phyloP scores from a whole-genome alignment of 1,284 basidiomycete genomes.

The Pseudozyma tsukubaensis region DNA sequence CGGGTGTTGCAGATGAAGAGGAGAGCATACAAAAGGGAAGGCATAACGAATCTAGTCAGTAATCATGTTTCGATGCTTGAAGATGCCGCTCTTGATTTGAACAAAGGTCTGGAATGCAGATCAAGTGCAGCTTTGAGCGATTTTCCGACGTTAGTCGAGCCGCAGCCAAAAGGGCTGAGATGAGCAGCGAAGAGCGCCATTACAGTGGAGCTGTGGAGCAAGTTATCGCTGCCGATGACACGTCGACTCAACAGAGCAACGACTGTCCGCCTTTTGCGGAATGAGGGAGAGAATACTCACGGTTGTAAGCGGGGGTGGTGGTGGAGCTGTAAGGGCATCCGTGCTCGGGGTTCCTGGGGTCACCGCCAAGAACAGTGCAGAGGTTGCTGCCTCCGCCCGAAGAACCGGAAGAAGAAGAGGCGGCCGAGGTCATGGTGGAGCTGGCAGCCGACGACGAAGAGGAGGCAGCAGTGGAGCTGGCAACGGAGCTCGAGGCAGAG shows the following conservation, averaged over 20 bases:
- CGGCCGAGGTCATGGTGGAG: conserved; percentile 36
- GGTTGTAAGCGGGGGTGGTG: conserved; percentile 56
- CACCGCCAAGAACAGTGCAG: conserved; percentile 54
- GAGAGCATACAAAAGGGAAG: background rate
- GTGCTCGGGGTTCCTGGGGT: conserved; percentile 26
- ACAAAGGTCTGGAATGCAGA: too few species aligned
- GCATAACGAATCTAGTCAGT: conserved; percentile 12
- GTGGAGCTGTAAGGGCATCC: conserved; percentile 59
- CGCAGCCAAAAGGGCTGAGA: too few species aligned
- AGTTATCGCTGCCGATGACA: too few species aligned
- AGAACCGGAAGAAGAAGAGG: conserved; percentile 25
- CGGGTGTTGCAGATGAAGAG: background rate
- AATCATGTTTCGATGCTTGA: background rate
- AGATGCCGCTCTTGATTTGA: background rate
- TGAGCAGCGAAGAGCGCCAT: background rate
- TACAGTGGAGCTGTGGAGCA: background rate
- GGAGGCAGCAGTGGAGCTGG: conserved; percentile 20
- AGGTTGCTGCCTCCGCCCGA: conserved; percentile 17
- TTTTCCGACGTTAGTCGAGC: too few species aligned
- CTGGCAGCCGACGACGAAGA: conserved; percentile 20
- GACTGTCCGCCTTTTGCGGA: too few species aligned
- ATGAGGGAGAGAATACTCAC: conserved; percentile 28
- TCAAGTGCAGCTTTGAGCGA: too few species aligned
- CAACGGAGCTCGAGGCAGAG: too few species aligned
- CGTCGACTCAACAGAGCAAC: too few species aligned